phyloP scores from a whole-genome alignment of 2,329 filamentous ascomycete species.

The Knoxdaviesia capensis region DNA sequence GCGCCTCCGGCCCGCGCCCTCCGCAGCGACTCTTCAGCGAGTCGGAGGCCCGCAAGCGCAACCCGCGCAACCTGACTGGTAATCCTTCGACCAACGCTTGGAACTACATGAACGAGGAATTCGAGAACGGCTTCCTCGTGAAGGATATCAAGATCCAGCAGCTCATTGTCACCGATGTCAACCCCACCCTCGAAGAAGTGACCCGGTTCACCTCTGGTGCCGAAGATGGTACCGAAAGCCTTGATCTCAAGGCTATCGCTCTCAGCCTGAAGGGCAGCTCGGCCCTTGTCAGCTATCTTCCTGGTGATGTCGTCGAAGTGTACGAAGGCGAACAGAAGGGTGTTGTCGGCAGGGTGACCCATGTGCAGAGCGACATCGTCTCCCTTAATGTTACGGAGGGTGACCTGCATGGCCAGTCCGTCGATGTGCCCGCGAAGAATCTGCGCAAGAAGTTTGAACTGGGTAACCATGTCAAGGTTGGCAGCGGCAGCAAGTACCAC shows the following conservation, averaged over 20 bases:
- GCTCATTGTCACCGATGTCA: slow-evolving; percentile 72
- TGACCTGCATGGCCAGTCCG: slow-evolving; percentile 59
- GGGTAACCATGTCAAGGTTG: slow-evolving; percentile 97
- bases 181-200: slow-evolving; percentile 83
- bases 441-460: slow-evolving; percentile 81
- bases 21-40: slow-evolving; percentile 88
- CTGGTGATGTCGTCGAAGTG: slow-evolving; percentile 91
- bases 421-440: slow-evolving; percentile 83
- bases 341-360: slow-evolving; percentile 65
- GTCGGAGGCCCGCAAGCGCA: slow-evolving; percentile 73
- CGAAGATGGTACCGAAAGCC: slow-evolving; percentile 81
- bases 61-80: slow-evolving; percentile 39
- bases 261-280: slow-evolving; percentile 75
- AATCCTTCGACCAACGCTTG: slow-evolving; percentile 66
- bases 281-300: slow-evolving; percentile 64
- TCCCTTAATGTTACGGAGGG: slow-evolving; percentile 73
- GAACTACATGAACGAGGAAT: slow-evolving; percentile 74
- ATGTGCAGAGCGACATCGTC: slow-evolving; percentile 81
- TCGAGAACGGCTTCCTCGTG: slow-evolving; percentile 79
- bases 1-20: slow-evolving; percentile 44
- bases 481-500: slow-evolving; percentile 81
- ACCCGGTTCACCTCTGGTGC: slow-evolving; percentile 79
- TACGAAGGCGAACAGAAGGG: slow-evolving; percentile 91
- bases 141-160: slow-evolving; percentile 86
- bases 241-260: slow-evolving; percentile 79